These are phyloP conservation scores for Dendrobium officinale DNA, from an alignment of 106 monocot species.

Conservation along the genomic window DNA sequence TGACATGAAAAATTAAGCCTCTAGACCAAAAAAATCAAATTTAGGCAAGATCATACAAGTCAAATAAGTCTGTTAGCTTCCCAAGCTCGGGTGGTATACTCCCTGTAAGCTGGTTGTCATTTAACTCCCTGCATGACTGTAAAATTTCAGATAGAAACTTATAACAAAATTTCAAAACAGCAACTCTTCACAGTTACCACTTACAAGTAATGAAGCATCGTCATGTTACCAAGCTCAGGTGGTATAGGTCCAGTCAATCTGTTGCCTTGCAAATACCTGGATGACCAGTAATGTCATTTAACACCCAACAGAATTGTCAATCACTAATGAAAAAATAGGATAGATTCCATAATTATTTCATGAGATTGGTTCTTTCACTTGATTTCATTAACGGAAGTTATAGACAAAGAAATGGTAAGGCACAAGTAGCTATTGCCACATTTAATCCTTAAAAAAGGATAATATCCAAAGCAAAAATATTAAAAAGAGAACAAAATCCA, in stretches of 20 bases:
- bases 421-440: too few species aligned
- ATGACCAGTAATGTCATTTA: not conserved
- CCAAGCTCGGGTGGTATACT: constrained; percentile 69
- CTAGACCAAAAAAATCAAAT: not conserved
- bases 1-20: not conserved
- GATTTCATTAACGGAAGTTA: not conserved
- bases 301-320: not conserved
- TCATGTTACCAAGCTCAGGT: constrained; percentile 93
- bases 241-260: constrained; percentile 75
- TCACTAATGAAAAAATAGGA: not conserved
- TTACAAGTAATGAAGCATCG: constrained; percentile 84
- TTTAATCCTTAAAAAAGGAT: too few species aligned
- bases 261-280: constrained; percentile 87
- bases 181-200: not conserved
- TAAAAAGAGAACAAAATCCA: too few species aligned
- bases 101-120: constrained; percentile 74
- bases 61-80: constrained; percentile 58
- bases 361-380: not conserved
- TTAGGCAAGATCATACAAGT: constrained; percentile 36
- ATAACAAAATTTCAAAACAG: not conserved
- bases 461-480: too few species aligned
- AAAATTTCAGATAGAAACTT: not conserved
- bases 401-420: too few species aligned
- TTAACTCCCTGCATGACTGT: constrained; percentile 63
- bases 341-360: not conserved